Evolutionary conservation across 345 rosid species (phyloP).

Genomic region (Raphanus sativus): DNA sequence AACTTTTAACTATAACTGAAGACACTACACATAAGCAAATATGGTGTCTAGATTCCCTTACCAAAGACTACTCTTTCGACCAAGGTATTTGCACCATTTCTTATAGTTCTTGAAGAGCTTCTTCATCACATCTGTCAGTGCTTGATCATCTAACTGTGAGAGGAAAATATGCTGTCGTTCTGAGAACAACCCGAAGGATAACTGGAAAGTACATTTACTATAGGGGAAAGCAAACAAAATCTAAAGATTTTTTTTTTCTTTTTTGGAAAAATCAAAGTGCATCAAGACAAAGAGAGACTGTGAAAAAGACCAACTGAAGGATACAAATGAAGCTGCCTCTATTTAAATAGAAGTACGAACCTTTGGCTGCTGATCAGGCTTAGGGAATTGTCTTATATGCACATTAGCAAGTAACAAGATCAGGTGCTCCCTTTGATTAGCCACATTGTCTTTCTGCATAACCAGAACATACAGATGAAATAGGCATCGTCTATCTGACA

Average conservation of each 20-base stretch:
- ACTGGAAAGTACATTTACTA: slow-evolving; percentile 4
- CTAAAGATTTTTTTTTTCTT: background rate
- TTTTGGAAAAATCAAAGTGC: background rate
- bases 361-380: slow-evolving; percentile 98
- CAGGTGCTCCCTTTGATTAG: slow-evolving; percentile 98
- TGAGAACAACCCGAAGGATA: background rate
- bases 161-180: background rate
- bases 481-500: background rate
- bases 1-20: background rate
- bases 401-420: slow-evolving; percentile 95
- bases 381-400: slow-evolving; percentile 90
- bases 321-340: background rate
- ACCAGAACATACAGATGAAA: slow-evolving; percentile 11
- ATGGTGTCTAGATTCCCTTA: slow-evolving; percentile 37
- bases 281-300: background rate
- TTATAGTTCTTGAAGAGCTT: slow-evolving; percentile 97
- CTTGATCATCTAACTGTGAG: slow-evolving; percentile 87
- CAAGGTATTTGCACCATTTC: slow-evolving; percentile 98
- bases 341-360: slow-evolving; percentile 36
- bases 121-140: slow-evolving; percentile 97
- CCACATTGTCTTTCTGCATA: slow-evolving; percentile 91
- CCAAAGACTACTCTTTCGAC: slow-evolving; percentile 98
- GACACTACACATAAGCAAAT: background rate
- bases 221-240: background rate
- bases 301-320: background rate